These are phyloP conservation scores for Lasiodiplodia citricola DNA, from an alignment of 2,329 filamentous ascomycete genomes.

Conservation along the genomic window DNA sequence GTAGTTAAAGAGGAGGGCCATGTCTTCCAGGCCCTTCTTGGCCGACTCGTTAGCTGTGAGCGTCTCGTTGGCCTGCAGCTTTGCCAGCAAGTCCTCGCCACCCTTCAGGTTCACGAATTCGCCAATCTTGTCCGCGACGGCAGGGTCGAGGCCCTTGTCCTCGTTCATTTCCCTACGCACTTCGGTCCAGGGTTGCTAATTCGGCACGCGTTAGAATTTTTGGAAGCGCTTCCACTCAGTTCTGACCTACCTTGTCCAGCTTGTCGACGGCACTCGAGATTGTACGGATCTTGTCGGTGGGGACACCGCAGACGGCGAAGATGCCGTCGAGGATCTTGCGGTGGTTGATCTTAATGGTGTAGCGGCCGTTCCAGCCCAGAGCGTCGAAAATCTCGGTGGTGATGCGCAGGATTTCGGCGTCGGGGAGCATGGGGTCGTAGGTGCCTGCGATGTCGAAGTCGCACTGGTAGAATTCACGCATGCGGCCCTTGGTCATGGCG, in stretches of 20 bases:
- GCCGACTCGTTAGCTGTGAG: constrained; percentile 75
- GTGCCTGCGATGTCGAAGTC: constrained; percentile 92
- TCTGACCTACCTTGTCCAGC: constrained; percentile 74
- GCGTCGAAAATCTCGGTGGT: constrained; percentile 84
- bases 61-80: constrained; percentile 69
- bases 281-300: constrained; percentile 81
- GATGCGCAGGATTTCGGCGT: constrained; percentile 86
- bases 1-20: constrained; percentile 81
- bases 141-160: constrained; percentile 79
- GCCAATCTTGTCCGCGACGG: constrained; percentile 85
- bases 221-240: not conserved
- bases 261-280: constrained; percentile 96
- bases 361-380: constrained; percentile 73
- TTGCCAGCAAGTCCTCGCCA: constrained; percentile 73
- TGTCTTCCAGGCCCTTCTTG: constrained; percentile 79
- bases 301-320: constrained; percentile 89
- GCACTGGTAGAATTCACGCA: constrained; percentile 97
- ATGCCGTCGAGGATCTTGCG: constrained; percentile 91
- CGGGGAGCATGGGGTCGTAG: constrained; percentile 90
- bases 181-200: constrained; percentile 74
- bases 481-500: constrained; percentile 86
- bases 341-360: constrained; percentile 95
- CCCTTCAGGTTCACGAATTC: constrained; percentile 82
- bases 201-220: constrained; percentile 30
- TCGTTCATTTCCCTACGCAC: constrained; percentile 93